Base-by-base conservation (phyloP, 257 asterid species). In the Gardenia jasminoides region DNA sequence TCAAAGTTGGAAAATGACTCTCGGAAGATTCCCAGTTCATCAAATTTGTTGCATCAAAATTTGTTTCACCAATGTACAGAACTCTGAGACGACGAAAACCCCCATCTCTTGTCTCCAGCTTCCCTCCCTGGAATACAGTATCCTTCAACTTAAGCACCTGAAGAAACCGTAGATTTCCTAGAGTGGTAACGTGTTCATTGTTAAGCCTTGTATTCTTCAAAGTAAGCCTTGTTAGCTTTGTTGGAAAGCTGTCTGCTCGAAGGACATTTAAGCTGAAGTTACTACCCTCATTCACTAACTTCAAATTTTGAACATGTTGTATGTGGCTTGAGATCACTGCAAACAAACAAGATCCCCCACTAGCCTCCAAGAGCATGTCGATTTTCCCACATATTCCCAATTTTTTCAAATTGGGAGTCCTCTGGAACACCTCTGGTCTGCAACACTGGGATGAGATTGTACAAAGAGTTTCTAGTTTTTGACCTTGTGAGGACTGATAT, bases 61-160 rank as follows among this genome's bases (percentile, higher is more conserved):
- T 47, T 44, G 11, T 44, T 44, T 3, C 48, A 44, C 48, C 48
- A 44, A 44, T 44, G 48, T 44, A 44, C 48, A 78, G 68, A 33
- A 52, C 20, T 22, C 28, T 28, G n/a, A 78, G 81, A 54, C 12
- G 28, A 30, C 52, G 31, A 56, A 78, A 78, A 33, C 58, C 76
- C 6, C 56, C 67, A 10, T 50, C 56, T 31, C 52, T 78, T 16
- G 75, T 26, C n/a, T 68, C 76, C 81, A 75, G 68, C 26, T 10
- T 26, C 39, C 11, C 50, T 54, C 67, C 81, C 39, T 43, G 33
- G 76, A 78, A 78, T 68, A 76, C 76, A 78, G 68, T 24, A 78
- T 36, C 41, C 41, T 36, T 36, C 41, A 36, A 36, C 41, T 36
- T 36, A 36, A 36, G 41, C 41, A 36, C 46, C 54, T 78, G 52